Conservation (phyloP, 129 eudicot species). For the Flaveria robusta region DNA sequence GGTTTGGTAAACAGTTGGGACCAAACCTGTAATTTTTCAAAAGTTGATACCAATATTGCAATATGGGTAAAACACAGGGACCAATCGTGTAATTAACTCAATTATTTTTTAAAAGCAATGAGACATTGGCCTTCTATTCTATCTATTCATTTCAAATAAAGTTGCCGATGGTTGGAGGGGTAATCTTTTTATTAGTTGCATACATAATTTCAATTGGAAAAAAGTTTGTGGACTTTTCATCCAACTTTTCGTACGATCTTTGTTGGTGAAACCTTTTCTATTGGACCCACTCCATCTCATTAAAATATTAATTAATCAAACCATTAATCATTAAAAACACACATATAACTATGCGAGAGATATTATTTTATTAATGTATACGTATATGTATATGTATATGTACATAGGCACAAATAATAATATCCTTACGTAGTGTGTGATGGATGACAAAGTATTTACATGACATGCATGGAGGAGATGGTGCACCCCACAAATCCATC, state of each 20-base stretch:
- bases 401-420: background rate
- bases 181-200: background rate
- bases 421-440: background rate
- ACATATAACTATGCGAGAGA: background rate
- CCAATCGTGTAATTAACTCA: no score
- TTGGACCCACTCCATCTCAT: conserved; percentile 23
- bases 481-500: conserved; percentile 44
- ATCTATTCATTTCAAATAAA: background rate
- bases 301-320: background rate
- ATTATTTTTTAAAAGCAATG: no score
- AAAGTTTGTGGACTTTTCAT: conserved; percentile 34
- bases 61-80: no score
- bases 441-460: conserved; percentile 18
- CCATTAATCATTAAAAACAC: background rate
- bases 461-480: conserved; percentile 27
- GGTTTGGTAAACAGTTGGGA: no score
- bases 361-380: background rate
- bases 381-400: background rate
- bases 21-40: no score
- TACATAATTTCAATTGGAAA: conserved; percentile 4
- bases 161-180: background rate
- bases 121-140: no score
- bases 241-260: conserved; percentile 25
- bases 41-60: no score
- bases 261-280: conserved; percentile 34